Evolutionary conservation across 441 rosid species (phyloP), one percentile per base, ranked within the genome.

Genomic region (Euphorbia corollata): DNA sequence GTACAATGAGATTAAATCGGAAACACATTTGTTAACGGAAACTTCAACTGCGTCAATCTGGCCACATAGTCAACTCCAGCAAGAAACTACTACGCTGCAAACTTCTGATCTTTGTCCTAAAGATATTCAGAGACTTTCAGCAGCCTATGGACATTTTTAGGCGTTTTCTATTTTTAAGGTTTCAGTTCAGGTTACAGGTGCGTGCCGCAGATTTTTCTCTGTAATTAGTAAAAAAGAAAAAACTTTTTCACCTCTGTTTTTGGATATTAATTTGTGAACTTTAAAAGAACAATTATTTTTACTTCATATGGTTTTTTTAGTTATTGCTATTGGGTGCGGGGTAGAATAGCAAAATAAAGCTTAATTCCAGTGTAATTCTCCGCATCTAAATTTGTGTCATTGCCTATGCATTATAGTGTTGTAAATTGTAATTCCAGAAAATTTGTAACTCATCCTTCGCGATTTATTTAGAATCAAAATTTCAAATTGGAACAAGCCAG

Each of bases 1-100:
- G 11, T 79, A 73, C 78, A 78, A 70, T 60, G 88, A 81, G 47
- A 82, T 83, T 43, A 87, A 83, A 81, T 74, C 86, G 38, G 92
- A 87, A 76, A 27, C 87, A 27, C 77, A 69, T 56, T 74, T 80
- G 73, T 61, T 83, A 58, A 62, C 75, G 0, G 79, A 69, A 38
- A 80, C 50, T 66, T 65, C 83, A 15, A 72, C n/a, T 24, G 63
- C 68, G 65, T 60, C 61, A 34, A 55, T 76, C 66, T 85, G 89
- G 89, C 67, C 75, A 65, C 82, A 80, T 43, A 71, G 58, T 19
- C 78, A 77, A 32, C 82, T 75, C 24, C 84, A 72, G 41, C 83
- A 79, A 51, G 80, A 77, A 67, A 57, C 43, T 47, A 13, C 27
- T n/a, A 54, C 65, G 32, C 57, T 70, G 48, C 84, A 77, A 45